A percentile compares a stretch with the other conserved stretches of the same genome.
Conservation (phyloP, 2,329 filamentous ascomycete species). For the Ophiostoma novo-ulmi region DNA sequence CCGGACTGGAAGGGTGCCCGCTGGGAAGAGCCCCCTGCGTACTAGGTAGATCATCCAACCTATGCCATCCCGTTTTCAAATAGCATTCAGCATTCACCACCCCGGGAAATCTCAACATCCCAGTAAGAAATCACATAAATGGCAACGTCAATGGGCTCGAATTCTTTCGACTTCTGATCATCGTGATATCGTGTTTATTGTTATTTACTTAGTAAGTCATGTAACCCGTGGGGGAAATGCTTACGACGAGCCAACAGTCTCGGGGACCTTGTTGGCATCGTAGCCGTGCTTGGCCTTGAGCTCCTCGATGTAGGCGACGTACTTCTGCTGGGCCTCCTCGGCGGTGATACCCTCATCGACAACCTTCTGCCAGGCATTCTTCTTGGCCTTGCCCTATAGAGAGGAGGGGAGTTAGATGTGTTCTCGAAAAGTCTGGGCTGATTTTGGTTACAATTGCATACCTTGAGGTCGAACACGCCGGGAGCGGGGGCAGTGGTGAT, state of each 20-base stretch:
- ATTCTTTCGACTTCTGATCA: neutral
- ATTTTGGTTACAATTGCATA: constrained; percentile 27
- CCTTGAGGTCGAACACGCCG: constrained; percentile 65
- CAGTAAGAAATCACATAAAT: neutral
- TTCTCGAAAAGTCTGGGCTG: too few species aligned
- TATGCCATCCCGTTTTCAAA: neutral
- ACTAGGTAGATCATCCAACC: neutral
- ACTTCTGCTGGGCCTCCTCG: constrained; percentile 68
- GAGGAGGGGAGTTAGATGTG: constrained; percentile 19
- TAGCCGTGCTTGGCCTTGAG: constrained; percentile 67
- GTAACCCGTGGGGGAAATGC: neutral
- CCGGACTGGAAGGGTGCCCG: constrained; percentile 54
- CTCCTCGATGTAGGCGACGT: constrained; percentile 66
- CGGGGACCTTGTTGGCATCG: constrained; percentile 59
- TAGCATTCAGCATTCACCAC: neutral
- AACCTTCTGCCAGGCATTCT: constrained; percentile 67
- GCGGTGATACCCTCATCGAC: constrained; percentile 58
- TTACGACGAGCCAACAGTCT: constrained; percentile 43
- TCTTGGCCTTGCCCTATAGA: constrained; percentile 69
- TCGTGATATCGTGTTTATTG: constrained; percentile 12
- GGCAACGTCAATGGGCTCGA: neutral
- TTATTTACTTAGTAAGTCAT: neutral
- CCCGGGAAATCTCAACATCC: neutral
- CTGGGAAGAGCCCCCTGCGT: constrained; percentile 34
- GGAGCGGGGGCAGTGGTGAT: constrained; percentile 52